Percentiles rank a stretch among this genome's conserved stretches.
Conservation (phyloP, 2,329 filamentous ascomycete genomes). For the Penicillium sp. region DNA sequence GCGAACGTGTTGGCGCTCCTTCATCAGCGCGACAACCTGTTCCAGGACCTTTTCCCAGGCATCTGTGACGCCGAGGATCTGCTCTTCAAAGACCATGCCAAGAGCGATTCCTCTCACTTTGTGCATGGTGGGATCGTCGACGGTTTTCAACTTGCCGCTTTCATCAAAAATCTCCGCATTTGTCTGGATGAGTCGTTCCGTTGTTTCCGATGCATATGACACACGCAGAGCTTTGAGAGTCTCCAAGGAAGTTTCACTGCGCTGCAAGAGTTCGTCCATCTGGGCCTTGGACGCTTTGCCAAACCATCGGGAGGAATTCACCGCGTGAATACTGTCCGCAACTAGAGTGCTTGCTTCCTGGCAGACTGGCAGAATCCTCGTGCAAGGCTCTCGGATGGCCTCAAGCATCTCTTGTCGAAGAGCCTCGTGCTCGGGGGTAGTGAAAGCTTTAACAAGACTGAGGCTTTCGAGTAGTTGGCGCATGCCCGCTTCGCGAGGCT, state of each 20-base stretch:
- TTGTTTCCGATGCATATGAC: slow-evolving; percentile 36
- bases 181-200: slow-evolving; percentile 43
- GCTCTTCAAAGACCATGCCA: slow-evolving; percentile 53
- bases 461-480: slow-evolving; percentile 38
- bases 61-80: slow-evolving; percentile 33
- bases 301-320: slow-evolving; percentile 34
- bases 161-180: slow-evolving; percentile 48
- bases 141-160: slow-evolving; percentile 38
- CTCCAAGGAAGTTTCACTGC: slow-evolving; percentile 21
- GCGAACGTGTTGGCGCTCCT: slow-evolving; percentile 36
- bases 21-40: slow-evolving; percentile 40
- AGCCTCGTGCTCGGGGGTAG: slow-evolving; percentile 38
- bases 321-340: slow-evolving; percentile 31
- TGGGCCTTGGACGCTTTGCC: slow-evolving; percentile 23
- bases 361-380: slow-evolving; percentile 29
- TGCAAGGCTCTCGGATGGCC: slow-evolving; percentile 32
- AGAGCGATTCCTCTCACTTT: slow-evolving; percentile 46
- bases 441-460: slow-evolving; percentile 41
- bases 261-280: slow-evolving; percentile 24
- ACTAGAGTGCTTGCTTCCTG: slow-evolving; percentile 25
- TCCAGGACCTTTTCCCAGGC: slow-evolving; percentile 40
- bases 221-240: slow-evolving; percentile 29
- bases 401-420: slow-evolving; percentile 37
- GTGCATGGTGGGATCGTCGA: slow-evolving; percentile 24
- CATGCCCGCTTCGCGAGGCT: slow-evolving; percentile 26